Evolutionary conservation across 2,329 filamentous ascomycete species (phyloP).

Genomic region (Ceratocystis harringtonii): DNA sequence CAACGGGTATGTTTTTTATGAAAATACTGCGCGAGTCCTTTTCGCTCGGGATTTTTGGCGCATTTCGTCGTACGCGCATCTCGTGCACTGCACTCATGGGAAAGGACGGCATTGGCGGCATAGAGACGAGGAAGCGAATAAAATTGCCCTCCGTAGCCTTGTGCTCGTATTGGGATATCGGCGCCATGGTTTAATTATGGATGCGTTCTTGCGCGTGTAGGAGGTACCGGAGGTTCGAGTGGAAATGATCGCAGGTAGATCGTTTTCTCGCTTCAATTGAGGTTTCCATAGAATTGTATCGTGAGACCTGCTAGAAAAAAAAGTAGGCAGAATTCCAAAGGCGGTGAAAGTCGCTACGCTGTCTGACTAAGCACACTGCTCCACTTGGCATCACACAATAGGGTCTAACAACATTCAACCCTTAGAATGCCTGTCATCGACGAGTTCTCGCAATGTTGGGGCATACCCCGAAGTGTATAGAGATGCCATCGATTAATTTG

Average conservation of each 20-base stretch:
- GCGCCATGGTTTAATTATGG: slow-evolving; percentile 10
- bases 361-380: slow-evolving; percentile 8
- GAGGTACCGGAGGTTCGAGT: too few species aligned
- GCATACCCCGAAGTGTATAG: too few species aligned
- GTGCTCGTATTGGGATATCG: slow-evolving; percentile 5
- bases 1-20: slow-evolving; percentile 74
- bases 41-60: slow-evolving; percentile 59
- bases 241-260: too few species aligned
- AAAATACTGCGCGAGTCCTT: slow-evolving; percentile 71
- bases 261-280: too few species aligned
- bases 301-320: slow-evolving; percentile 10
- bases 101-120: slow-evolving; percentile 49
- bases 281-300: too few species aligned
- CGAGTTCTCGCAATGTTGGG: too few species aligned
- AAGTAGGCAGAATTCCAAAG: slow-evolving; percentile 10
- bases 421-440: too few species aligned
- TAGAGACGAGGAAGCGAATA: slow-evolving; percentile 49
- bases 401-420: too few species aligned
- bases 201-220: background rate
- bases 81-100: slow-evolving; percentile 52
- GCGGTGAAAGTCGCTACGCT: slow-evolving; percentile 5
- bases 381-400: too few species aligned
- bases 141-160: slow-evolving; percentile 40
- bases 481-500: too few species aligned
- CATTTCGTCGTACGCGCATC: slow-evolving; percentile 72